Evolutionary conservation across 169 alveolate species (phyloP).

Genomic region (Plasmodium cynomolgi): DNA sequence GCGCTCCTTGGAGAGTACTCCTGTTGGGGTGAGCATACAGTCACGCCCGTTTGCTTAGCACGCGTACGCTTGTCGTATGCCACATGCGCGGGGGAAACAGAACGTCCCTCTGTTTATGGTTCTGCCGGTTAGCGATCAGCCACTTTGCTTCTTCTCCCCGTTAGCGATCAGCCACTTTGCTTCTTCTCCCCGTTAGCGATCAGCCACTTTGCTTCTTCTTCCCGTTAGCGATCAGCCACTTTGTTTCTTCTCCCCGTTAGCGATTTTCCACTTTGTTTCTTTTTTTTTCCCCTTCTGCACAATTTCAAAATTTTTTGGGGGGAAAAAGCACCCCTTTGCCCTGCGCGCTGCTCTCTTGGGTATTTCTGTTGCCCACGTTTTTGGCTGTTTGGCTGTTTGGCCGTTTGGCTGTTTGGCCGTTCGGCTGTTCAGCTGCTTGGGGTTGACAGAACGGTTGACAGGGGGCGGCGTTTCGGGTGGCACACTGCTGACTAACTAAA

Average conservation of each 20-base stretch:
- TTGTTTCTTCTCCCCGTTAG: not conserved
- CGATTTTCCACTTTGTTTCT: not conserved
- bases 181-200: not conserved
- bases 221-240: not conserved
- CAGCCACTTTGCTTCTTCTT: not conserved
- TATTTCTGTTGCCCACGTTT: not conserved
- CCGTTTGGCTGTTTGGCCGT: not conserved
- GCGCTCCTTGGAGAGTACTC: not conserved
- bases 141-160: not conserved
- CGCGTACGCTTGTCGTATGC: not conserved
- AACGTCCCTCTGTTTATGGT: not conserved
- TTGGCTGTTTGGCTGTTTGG: not conserved
- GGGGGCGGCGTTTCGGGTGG: not conserved
- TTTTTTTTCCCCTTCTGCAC: constrained; percentile 15
- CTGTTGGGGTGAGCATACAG: not conserved
- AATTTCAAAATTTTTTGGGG: not conserved
- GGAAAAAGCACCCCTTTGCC: not conserved
- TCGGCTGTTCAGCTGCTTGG: no score
- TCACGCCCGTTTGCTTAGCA: not conserved
- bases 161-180: not conserved
- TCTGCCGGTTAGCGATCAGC: not conserved
- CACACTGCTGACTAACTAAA: not conserved
- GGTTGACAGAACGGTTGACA: not conserved
- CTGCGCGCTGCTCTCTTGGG: not conserved
- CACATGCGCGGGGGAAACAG: not conserved